Conservation (phyloP, 2,329 filamentous ascomycete species). For the Chalara sp. region DNA sequence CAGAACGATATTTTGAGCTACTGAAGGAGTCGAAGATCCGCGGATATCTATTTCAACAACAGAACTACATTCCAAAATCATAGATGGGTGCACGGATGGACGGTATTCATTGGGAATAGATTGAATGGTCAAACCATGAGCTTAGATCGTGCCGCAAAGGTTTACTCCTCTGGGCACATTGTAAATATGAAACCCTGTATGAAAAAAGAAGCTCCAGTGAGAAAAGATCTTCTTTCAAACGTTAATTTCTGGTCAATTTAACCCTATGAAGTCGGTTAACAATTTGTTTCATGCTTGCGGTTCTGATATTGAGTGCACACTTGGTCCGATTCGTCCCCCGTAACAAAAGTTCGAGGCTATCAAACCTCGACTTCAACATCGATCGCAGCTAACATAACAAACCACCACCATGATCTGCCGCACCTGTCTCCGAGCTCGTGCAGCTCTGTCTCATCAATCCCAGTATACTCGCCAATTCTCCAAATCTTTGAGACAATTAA, state of each 20-base stretch:
- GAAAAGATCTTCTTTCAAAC: too few species aligned
- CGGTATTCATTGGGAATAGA: too few species aligned
- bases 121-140: too few species aligned
- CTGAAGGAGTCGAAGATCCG: conserved; percentile 70
- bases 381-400: conserved; percentile 14
- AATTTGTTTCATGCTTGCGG: background rate
- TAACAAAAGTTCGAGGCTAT: conserved; percentile 17
- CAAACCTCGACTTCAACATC: too few species aligned
- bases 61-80: conserved; percentile 60
- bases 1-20: conserved; percentile 74
- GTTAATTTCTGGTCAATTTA: too few species aligned
- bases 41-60: conserved; percentile 74
- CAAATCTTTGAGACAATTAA: conserved; percentile 10
- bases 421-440: conserved; percentile 43
- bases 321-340: conserved; percentile 11
- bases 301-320: conserved; percentile 19
- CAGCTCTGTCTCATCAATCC: conserved; percentile 5
- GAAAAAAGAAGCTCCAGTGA: too few species aligned
- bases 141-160: too few species aligned
- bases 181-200: conserved; percentile 5
- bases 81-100: conserved; percentile 3
- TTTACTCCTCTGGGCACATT: background rate
- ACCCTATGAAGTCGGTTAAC: background rate
- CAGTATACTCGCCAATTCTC: conserved; percentile 10
- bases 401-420: conserved; percentile 28